phyloP scores from a whole-genome alignment of 2,329 filamentous ascomycete genomes.

The Diaporthe ampelina region DNA sequence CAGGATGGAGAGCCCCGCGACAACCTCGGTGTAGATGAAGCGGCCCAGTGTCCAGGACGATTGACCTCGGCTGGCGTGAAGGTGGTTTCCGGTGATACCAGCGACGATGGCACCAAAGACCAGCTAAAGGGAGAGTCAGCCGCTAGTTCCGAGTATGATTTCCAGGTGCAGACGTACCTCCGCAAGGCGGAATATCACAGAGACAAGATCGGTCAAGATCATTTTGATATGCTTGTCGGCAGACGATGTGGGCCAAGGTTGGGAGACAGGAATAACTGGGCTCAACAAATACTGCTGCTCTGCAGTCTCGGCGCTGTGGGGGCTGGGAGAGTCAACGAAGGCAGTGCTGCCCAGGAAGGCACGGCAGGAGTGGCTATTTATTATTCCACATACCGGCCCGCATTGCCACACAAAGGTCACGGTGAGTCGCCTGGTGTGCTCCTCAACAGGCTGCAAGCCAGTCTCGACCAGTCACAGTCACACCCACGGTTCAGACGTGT shows the following conservation, averaged over 20 bases:
- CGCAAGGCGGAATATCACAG: slow-evolving; percentile 70
- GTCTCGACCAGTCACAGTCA: slow-evolving; percentile 29
- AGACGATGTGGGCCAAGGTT: background rate
- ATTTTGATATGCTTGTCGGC: slow-evolving; percentile 52
- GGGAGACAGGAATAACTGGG: background rate
- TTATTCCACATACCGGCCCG: background rate
- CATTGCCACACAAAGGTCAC: background rate
- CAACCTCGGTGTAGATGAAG: slow-evolving; percentile 81
- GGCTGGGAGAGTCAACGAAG: background rate
- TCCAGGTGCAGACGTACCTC: slow-evolving; percentile 46
- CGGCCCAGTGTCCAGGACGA: slow-evolving; percentile 71
- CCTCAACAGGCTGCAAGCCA: slow-evolving; percentile 5
- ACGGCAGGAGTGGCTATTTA: slow-evolving; percentile 29
- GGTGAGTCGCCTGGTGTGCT: slow-evolving; percentile 6
- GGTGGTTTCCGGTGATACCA: slow-evolving; percentile 75
- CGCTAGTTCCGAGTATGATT: background rate
- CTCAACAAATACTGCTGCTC: background rate
- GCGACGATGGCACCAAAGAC: slow-evolving; percentile 80
- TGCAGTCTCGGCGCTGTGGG: background rate
- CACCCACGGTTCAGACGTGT: slow-evolving; percentile 13
- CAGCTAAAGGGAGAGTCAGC: slow-evolving; percentile 59
- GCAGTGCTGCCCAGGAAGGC: background rate
- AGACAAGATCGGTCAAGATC: slow-evolving; percentile 67
- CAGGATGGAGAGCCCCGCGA: slow-evolving; percentile 78
- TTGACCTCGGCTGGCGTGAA: slow-evolving; percentile 63